A percentile compares a stretch with the other conserved stretches of the same genome.
These are phyloP conservation scores for Acacia acuminata DNA, from an alignment of 306 rosid genomes.

Conservation along the genomic window DNA sequence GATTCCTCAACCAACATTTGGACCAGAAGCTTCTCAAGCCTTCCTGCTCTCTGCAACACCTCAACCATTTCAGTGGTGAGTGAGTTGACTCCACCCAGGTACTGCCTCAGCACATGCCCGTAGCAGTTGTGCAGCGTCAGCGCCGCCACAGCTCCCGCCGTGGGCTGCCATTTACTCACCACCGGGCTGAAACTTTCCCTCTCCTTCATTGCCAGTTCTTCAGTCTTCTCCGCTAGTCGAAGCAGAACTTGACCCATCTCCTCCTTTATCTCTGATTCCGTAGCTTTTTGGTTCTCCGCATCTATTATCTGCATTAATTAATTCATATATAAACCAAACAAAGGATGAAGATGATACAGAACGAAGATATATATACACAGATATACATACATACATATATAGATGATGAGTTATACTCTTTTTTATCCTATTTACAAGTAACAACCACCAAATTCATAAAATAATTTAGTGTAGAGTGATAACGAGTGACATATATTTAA, in stretches of 20 bases:
- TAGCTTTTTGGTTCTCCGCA: slow-evolving; percentile 38
- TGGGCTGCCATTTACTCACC: slow-evolving; percentile 67
- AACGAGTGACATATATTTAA: too few relatives aligned
- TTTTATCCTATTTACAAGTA: too few relatives aligned
- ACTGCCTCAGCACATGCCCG: slow-evolving; percentile 73
- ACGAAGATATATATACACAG: too few relatives aligned
- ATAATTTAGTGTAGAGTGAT: too few relatives aligned
- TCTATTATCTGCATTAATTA: slow-evolving; percentile 50
- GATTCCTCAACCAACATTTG: slow-evolving; percentile 91
- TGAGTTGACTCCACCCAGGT: slow-evolving; percentile 52
- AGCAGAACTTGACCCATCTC: slow-evolving; percentile 53
- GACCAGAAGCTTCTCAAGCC: slow-evolving; percentile 74
- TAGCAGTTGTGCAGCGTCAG: slow-evolving; percentile 77
- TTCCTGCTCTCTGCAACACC: slow-evolving; percentile 74
- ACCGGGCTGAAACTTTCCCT: slow-evolving; percentile 73
- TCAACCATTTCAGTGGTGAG: slow-evolving; percentile 59
- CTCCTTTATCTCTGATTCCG: slow-evolving; percentile 40
- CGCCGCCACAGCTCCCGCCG: slow-evolving; percentile 72
- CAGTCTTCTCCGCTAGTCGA: slow-evolving; percentile 80
- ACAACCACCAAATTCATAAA: too few relatives aligned
- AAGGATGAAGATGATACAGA: background rate
- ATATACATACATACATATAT: too few relatives aligned
- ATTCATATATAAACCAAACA: background rate
- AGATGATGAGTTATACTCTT: background rate
- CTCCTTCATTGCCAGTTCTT: slow-evolving; percentile 73